Evolutionary conservation across 768 basidiomycete species (phyloP).

Genomic region (Mycena galopus): DNA sequence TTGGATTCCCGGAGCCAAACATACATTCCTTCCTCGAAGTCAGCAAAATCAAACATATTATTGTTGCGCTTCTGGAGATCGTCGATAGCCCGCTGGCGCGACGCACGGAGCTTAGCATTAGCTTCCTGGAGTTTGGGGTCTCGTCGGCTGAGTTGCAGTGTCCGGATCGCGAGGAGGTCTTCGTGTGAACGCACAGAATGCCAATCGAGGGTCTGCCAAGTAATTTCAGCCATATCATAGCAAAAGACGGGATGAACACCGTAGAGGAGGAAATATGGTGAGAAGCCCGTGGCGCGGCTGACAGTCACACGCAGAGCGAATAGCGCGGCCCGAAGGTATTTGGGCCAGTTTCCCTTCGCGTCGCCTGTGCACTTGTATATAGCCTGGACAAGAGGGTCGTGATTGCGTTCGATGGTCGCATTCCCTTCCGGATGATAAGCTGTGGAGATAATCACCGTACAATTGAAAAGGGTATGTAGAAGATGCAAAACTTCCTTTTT

Average conservation of each 20-base stretch:
- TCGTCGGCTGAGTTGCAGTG: slow-evolving; percentile 37
- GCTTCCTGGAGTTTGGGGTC: slow-evolving; percentile 37
- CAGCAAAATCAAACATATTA: no score
- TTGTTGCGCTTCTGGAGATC: no score
- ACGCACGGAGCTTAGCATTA: slow-evolving; percentile 17
- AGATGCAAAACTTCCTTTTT: no score
- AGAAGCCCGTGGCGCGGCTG: slow-evolving; percentile 43
- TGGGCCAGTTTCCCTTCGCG: not conserved
- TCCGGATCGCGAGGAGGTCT: slow-evolving; percentile 42
- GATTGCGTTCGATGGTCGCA: not conserved
- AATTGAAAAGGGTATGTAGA: slow-evolving; percentile 7
- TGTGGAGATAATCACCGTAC: not conserved
- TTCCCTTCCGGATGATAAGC: slow-evolving; percentile 5
- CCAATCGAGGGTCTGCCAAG: slow-evolving; percentile 45
- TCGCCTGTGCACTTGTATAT: not conserved
- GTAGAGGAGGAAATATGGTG: slow-evolving; percentile 48
- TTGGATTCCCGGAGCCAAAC: no score
- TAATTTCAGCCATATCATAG: slow-evolving; percentile 46
- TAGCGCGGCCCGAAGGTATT: slow-evolving; percentile 26
- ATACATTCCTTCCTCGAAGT: no score
- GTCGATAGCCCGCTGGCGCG: no score
- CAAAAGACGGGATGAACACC: slow-evolving; percentile 45
- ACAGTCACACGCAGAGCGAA: slow-evolving; percentile 44
- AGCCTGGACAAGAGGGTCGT: not conserved
- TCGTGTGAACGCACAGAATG: slow-evolving; percentile 33